phyloP scores from a whole-genome alignment of 116 monocot genomes.

The Phalaenopsis hybrid region DNA sequence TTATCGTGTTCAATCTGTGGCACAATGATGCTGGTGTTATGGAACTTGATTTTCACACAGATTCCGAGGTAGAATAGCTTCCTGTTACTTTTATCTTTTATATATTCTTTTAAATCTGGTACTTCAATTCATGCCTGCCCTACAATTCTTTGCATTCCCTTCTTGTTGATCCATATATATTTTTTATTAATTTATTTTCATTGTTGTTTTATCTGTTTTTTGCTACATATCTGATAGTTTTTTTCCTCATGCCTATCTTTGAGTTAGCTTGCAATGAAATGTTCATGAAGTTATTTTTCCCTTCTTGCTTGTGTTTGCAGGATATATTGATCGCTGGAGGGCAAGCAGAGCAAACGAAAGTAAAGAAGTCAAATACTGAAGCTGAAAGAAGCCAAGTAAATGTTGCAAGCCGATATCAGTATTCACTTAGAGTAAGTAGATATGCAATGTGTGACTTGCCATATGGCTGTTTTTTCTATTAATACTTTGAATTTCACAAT shows the following conservation, averaged over 20 bases:
- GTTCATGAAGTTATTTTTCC: background rate
- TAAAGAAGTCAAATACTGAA: slow-evolving; percentile 9
- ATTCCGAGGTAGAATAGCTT: slow-evolving; percentile 44
- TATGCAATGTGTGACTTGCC: background rate
- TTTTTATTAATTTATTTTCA: background rate
- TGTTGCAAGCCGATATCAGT: slow-evolving; percentile 41
- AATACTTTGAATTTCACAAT: slow-evolving; percentile 5
- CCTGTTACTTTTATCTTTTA: background rate
- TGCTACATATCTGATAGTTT: background rate
- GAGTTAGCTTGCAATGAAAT: background rate
- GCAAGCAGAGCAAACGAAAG: slow-evolving; percentile 9
- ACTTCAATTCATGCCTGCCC: background rate
- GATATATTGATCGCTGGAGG: slow-evolving; percentile 65
- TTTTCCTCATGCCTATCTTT: background rate
- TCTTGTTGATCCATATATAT: background rate
- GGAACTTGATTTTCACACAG: slow-evolving; percentile 89
- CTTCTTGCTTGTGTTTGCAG: slow-evolving; percentile 21
- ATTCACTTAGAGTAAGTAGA: slow-evolving; percentile 74
- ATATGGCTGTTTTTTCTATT: background rate
- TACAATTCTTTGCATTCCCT: slow-evolving; percentile 2
- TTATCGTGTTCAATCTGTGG: slow-evolving; percentile 92
- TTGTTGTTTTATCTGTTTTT: background rate
- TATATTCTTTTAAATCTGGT: background rate
- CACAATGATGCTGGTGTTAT: slow-evolving; percentile 68
- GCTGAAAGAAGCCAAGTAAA: slow-evolving; percentile 25